A percentile compares a stretch with the other conserved stretches of the same genome.
phyloP scores from a whole-genome alignment of 2,329 filamentous ascomycete genomes.

The Ilyonectria mors-panacis region DNA sequence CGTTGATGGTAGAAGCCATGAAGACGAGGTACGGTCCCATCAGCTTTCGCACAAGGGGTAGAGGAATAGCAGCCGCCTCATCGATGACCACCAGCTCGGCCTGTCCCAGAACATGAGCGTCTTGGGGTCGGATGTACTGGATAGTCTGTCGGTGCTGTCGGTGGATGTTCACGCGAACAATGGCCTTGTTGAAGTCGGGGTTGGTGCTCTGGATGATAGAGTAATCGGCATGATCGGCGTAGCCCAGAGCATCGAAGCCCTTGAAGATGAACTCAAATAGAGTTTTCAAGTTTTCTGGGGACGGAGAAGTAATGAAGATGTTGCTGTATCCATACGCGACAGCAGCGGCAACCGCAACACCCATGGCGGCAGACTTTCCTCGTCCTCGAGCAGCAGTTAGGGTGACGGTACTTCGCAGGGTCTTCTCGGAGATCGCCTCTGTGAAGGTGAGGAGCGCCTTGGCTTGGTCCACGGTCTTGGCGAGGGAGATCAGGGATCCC shows the following conservation, averaged over 20 bases:
- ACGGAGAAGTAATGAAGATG: slow-evolving; percentile 98
- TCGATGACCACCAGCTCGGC: slow-evolving; percentile 97
- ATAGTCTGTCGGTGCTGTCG: slow-evolving; percentile 96
- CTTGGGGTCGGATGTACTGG: slow-evolving; percentile 97
- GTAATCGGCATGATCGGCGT: slow-evolving; percentile 96
- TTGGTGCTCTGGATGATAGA: slow-evolving; percentile 99
- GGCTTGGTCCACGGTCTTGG: slow-evolving; percentile 94
- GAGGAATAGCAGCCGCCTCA: slow-evolving; percentile 95
- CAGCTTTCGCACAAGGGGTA: slow-evolving; percentile 92
- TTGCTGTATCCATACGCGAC: slow-evolving; percentile 98
- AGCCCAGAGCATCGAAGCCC: slow-evolving; percentile 94
- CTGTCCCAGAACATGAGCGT: slow-evolving; percentile 94
- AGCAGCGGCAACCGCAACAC: slow-evolving; percentile 93
- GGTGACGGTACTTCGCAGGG: slow-evolving; percentile 91
- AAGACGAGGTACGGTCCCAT: slow-evolving; percentile 98
- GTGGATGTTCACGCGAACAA: slow-evolving; percentile 96
- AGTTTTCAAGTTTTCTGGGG: slow-evolving; percentile 98
- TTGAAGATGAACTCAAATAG: slow-evolving; percentile 99
- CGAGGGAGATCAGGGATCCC: slow-evolving; percentile 85
- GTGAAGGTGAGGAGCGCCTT: slow-evolving; percentile 98
- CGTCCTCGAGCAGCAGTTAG: slow-evolving; percentile 94
- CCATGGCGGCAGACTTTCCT: slow-evolving; percentile 96
- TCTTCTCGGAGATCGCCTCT: slow-evolving; percentile 97
- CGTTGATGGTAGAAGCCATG: slow-evolving; percentile 99
- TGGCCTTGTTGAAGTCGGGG: slow-evolving; percentile 98